Evolutionary conservation across 352 stramenopile genomes (phyloP), one percentile per base, ranked within the genome.

Genomic region (Elongisporangium prolatum): DNA sequence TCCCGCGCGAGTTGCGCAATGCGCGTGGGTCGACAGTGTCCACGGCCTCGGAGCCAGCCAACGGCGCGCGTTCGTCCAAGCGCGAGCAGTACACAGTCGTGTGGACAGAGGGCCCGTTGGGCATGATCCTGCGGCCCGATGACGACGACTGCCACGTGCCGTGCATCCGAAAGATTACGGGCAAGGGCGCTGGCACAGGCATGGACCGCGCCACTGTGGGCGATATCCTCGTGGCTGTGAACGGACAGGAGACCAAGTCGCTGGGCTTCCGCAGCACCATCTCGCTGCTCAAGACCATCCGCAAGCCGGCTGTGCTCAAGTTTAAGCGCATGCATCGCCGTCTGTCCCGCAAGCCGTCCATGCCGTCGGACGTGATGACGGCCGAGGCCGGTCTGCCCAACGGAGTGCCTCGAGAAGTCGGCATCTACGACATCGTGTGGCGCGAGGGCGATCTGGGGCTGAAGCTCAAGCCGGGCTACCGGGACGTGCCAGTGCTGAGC

Each of bases 391-490:
- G 66, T 16, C 64, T 78, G 38, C 60, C 69, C 4, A 52, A 54
- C 20, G 51, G 25, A 11, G 20, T 57, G 10, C 52, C 55, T 18
- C 77, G 70, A n/a, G 77, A 89, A 48, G 67, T 80, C 49, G 80
- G 75, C 48, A 77, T 84, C 24, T 95, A 95, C 69, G 82, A 95
- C 61, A 91, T 95, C 57, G 86, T 95, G 50, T 95, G 86, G 86
- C 77, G 86, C 18, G 86, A 95, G 65, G 86, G 86, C 17, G 84
- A 95, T 56, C 57, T 93, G 20, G 86, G 86, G 2, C 74, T 95
- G 21, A 95, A 93, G 64, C 75, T 95, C 17, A 95, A 95, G 61
- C 86, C 86, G 8, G 86, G 82, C 38, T 71, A 77, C 22, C 69
- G 75, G 11, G 84, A 95, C 58, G 70, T 93, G 14, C 86, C 86